Evolutionary conservation across 495 filamentous ascomycete genomes (phyloP), one percentile per base, ranked within the genome.

Genomic region (Tuber magnatum): DNA sequence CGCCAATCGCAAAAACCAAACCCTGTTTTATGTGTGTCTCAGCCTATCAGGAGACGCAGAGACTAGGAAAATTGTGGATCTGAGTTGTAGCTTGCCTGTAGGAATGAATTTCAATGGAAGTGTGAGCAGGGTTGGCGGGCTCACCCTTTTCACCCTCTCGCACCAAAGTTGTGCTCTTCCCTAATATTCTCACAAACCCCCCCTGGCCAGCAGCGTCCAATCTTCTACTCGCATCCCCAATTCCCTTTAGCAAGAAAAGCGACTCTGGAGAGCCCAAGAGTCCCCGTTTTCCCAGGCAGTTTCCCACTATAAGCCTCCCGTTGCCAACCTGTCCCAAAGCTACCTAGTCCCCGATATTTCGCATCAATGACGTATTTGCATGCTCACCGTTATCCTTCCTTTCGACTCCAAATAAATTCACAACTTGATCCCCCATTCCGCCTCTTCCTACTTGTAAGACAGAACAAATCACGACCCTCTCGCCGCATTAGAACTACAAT

Each of bases 331-430:
- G 77, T 74, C 71, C 70, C 70, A 70, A 74, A 69, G 71, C 72
- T 7, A 28, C 71, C 76, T 73, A 35, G 73, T 70, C 74, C 38
- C 73, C 51, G 56, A 28, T 73, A 74, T 72, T 74, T 38, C 42
- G 71, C 38, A 74, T 38, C 72, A 32, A 48, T 74, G 75, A 74
- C 69, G 75, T 80, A 71, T 69, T 68, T 8, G 39, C 71, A 65
- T 68, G 75, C 70, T 80, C 76, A 73, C 72, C 74, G 28, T 72
- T 76, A 69, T 77, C 43, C 32, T 46, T 78, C 32, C 73, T 72
- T 70, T 76, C 73, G 22, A 72, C 43, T 73, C 71, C 73, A 78
- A 80, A 77, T 78, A 82, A 78, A 65, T 35, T 65, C 56, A 35
- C 56, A 18, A 16, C 28, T 35, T 18, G 32, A 65, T 2, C 56